These are phyloP conservation scores for Plasmodium yoelii DNA, from an alignment of 169 alveolate genomes.

Conservation along the genomic window DNA sequence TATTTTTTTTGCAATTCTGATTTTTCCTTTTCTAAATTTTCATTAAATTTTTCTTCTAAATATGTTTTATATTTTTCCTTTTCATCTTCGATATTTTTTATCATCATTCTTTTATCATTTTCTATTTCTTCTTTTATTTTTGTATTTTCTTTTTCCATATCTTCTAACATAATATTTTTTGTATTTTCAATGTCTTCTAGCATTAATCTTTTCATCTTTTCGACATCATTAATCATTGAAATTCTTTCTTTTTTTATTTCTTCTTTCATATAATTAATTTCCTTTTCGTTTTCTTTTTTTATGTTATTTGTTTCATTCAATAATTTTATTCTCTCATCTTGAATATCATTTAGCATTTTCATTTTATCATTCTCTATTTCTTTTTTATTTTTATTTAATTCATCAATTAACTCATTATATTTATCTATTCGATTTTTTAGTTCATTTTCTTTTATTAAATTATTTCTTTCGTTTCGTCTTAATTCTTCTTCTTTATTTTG, in stretches of 20 bases:
- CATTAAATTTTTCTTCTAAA: slow-evolving; percentile 38
- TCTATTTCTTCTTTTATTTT: slow-evolving; percentile 48
- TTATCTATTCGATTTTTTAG: slow-evolving; percentile 62
- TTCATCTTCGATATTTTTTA: slow-evolving; percentile 54
- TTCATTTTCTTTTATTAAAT: slow-evolving; percentile 57
- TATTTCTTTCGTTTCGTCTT: slow-evolving; percentile 67
- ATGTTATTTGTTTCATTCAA: slow-evolving; percentile 49
- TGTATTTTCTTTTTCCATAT: slow-evolving; percentile 58
- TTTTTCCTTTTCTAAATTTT: slow-evolving; percentile 69
- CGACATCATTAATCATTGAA: slow-evolving; percentile 56
- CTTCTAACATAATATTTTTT: slow-evolving; percentile 34
- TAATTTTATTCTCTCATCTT: slow-evolving; percentile 42
- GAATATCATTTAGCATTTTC: slow-evolving; percentile 37
- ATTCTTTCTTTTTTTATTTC: slow-evolving; percentile 64
- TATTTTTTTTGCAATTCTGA: slow-evolving; percentile 18
- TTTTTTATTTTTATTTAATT: slow-evolving; percentile 49
- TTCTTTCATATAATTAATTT: slow-evolving; percentile 48
- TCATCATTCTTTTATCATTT: slow-evolving; percentile 44
- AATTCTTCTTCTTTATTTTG: slow-evolving; percentile 72
- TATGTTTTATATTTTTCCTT: slow-evolving; percentile 28
- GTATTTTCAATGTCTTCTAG: slow-evolving; percentile 62
- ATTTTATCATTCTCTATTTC: slow-evolving; percentile 62
- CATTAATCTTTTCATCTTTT: slow-evolving; percentile 61
- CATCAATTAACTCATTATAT: slow-evolving; percentile 65
- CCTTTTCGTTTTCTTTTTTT: slow-evolving; percentile 54